Percentiles rank a stretch among this genome's conserved stretches.
phyloP scores from a whole-genome alignment of 2,329 filamentous ascomycete species.

The Tolypocladium ovalisporum region DNA sequence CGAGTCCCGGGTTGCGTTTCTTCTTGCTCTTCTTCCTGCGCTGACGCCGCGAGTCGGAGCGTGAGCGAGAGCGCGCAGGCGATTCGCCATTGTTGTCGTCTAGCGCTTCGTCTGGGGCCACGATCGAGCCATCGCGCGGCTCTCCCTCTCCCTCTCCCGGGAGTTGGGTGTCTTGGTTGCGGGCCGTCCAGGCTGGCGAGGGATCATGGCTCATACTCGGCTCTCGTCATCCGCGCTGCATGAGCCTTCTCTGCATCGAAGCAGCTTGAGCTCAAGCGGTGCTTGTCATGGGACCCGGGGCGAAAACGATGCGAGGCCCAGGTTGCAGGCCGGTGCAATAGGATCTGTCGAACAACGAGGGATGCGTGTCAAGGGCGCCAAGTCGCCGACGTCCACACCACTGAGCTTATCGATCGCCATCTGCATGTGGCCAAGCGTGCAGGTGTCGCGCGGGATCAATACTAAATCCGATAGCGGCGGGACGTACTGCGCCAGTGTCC shows the following conservation, averaged over 20 bases:
- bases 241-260: constrained; percentile 18
- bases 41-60: constrained; percentile 18
- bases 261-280: constrained; percentile 11
- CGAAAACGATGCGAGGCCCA: neutral
- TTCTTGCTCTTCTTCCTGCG: constrained; percentile 25
- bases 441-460: neutral
- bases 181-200: neutral
- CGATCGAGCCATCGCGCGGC: neutral
- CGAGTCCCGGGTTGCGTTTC: constrained; percentile 29
- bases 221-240: constrained; percentile 20
- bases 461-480: constrained; percentile 1
- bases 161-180: neutral
- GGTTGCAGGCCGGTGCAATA: neutral
- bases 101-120: neutral
- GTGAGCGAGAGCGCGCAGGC: constrained; percentile 11
- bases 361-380: neutral
- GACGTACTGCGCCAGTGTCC: neutral
- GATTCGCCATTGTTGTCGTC: constrained; percentile 4
- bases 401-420: neutral
- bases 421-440: neutral
- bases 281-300: constrained; percentile 10
- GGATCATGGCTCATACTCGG: constrained; percentile 41
- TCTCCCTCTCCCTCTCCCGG: neutral
- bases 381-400: neutral
- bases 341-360: neutral